Conservation (phyloP, 2,329 filamentous ascomycete genomes). For the Rhynchosporium secalis region DNA sequence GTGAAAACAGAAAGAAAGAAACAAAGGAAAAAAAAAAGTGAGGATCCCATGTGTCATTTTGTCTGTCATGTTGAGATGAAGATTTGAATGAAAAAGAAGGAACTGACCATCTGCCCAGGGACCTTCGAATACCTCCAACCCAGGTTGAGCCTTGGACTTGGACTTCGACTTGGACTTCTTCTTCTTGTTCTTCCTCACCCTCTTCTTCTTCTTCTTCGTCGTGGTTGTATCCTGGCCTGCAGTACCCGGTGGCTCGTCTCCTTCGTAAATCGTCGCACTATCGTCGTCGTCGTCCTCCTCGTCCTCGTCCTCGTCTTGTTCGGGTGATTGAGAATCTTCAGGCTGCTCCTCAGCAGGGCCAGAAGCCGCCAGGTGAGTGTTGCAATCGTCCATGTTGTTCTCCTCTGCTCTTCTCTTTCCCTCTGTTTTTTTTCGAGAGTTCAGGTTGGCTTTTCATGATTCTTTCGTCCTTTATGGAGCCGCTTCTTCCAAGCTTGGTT, state of each 20-base stretch:
- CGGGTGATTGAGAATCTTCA: not conserved
- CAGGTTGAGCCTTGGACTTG: not conserved
- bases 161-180: conserved; percentile 1
- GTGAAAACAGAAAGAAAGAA: no score
- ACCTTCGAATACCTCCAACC: not conserved
- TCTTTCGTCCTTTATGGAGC: not conserved
- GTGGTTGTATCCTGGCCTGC: not conserved
- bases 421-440: not conserved
- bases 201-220: not conserved
- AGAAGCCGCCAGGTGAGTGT: not conserved
- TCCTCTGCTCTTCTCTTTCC: not conserved
- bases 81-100: not conserved
- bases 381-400: not conserved
- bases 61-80: not conserved
- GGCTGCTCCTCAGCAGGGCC: not conserved
- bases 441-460: not conserved
- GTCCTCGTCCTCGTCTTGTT: no score
- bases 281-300: not conserved
- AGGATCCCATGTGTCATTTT: no score
- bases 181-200: not conserved
- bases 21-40: no score
- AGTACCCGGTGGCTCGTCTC: not conserved
- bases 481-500: not conserved
- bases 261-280: not conserved
- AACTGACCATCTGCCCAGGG: conserved; percentile 7